A percentile compares a stretch with the other conserved stretches of the same genome.
Evolutionary conservation across 805 yeast species (phyloP).

Genomic region (Groenewaldozyma tartarivorans): DNA sequence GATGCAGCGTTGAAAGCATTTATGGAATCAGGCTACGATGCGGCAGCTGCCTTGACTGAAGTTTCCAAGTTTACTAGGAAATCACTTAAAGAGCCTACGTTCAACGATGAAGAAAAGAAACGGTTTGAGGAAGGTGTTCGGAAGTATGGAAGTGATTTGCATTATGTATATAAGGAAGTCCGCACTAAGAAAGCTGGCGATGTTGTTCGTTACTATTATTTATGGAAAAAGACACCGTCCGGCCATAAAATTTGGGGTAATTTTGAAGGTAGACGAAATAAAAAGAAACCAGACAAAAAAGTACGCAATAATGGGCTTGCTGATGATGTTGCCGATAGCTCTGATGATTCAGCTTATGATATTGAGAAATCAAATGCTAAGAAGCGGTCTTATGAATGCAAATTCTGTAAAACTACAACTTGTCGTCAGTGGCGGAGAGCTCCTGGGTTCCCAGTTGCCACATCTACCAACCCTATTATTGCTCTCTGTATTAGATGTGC

Average conservation of each 20-base stretch:
- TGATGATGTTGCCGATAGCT: constrained; percentile 51
- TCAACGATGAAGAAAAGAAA: constrained; percentile 50
- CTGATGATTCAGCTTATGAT: constrained; percentile 68
- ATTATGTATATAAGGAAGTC: constrained; percentile 64
- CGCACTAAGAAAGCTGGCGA: constrained; percentile 62
- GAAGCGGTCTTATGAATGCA: constrained; percentile 47
- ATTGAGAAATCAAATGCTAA: constrained; percentile 35
- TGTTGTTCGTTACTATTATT: constrained; percentile 78
- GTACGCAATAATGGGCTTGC: constrained; percentile 18
- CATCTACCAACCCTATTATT: constrained; percentile 29
- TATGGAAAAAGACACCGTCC: constrained; percentile 80
- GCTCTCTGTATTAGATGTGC: constrained; percentile 87
- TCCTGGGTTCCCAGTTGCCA: constrained; percentile 46
- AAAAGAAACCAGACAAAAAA: constrained; percentile 15
- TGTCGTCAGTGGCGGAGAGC: constrained; percentile 62
- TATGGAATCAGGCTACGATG: constrained; percentile 43
- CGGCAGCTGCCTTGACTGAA: constrained; percentile 37
- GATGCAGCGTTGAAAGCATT: constrained; percentile 59
- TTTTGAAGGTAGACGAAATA: constrained; percentile 50
- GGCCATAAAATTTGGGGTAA: constrained; percentile 80
- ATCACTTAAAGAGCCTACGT: constrained; percentile 66
- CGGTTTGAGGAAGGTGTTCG: constrained; percentile 68
- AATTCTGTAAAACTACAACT: constrained; percentile 52
- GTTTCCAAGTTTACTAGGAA: constrained; percentile 45
- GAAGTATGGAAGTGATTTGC: constrained; percentile 67